Evolutionary conservation across 2,329 filamentous ascomycete genomes (phyloP), one percentile per base, ranked within the genome.

Genomic region (Didymella sp.): DNA sequence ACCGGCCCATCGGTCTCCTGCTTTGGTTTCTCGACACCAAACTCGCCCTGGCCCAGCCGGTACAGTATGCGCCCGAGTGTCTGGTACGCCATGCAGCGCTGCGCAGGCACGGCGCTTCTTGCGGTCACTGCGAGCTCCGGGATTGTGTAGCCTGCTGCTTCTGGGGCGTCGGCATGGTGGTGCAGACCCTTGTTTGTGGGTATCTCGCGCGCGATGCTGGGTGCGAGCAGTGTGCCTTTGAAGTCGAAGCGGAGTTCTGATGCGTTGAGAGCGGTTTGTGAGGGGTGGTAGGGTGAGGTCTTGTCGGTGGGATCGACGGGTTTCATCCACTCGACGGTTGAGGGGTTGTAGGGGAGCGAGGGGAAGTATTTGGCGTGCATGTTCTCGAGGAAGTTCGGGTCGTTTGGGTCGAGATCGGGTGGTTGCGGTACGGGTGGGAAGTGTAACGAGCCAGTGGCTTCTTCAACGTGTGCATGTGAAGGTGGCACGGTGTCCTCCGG

Each of bases 291-390:
- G 8, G 92, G 84, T 2, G 89, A 92, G 38, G 84, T 75, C 40
- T 85, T 87, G 71, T 87, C 84, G 43, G 85, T 76, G 4, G 87
- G 87, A 6, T 76, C 73, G 46, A 89, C 72, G 13, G 89, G 88
- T 47, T 88, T 87, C 85, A 98, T 95, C 94, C 94, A 99, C 19
- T 46, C 51, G 91, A 90, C 4, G 97, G 85, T 50, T 91, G 89
- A 56, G 88, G 93, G 92, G 75, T 97, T 91, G 51, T 92, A 87
- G 2, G 93, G 87, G 1, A 96, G 87, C 60, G 87, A 86, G 12
- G 95, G 93, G 77, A 97, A 99, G 83, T 96, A 99, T 76, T 97
- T 96, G 21, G 87, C 79, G 81, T 96, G 93, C 6, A 99, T 86
- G 54, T 91, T 89, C 43, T 85, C 78, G 56, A 98, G 87, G 79